A percentile compares a stretch with the other conserved stretches of the same genome.
Conservation (phyloP, 2,329 filamentous ascomycete species). For the Sphaerulina populicola region DNA sequence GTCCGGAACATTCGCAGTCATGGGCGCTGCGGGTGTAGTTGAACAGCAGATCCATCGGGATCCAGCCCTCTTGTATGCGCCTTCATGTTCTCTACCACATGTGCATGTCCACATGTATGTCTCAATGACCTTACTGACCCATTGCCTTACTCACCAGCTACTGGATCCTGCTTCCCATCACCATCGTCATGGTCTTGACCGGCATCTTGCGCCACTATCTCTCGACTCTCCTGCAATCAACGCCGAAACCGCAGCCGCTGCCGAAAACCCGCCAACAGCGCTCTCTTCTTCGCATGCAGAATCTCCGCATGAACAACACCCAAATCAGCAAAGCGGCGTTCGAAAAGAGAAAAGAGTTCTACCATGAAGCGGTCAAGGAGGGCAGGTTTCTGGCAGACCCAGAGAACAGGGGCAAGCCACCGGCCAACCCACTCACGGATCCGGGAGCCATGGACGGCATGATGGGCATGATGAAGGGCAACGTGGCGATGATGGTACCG, state of each 20-base stretch:
- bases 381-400: conserved; percentile 87
- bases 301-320: conserved; percentile 72
- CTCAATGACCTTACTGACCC: background rate
- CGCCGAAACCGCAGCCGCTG: conserved; percentile 73
- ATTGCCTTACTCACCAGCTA: conserved; percentile 54
- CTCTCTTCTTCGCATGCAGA: conserved; percentile 72
- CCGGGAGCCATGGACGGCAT: conserved; percentile 97
- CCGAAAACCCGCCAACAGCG: conserved; percentile 75
- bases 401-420: conserved; percentile 73
- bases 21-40: conserved; percentile 62
- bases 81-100: too few species aligned
- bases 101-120: too few species aligned
- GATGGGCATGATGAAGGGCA: conserved; percentile 99
- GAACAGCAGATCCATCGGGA: conserved; percentile 96
- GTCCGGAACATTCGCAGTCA: conserved; percentile 33
- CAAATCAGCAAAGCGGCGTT: conserved; percentile 72
- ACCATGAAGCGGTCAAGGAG: conserved; percentile 72
- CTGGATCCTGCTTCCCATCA: conserved; percentile 98
- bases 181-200: conserved; percentile 93
- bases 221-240: conserved; percentile 74
- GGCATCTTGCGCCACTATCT: conserved; percentile 95
- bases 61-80: conserved; percentile 86
- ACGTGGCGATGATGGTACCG: conserved; percentile 99
- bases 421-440: conserved; percentile 89
- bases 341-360: conserved; percentile 66